phyloP scores from a whole-genome alignment of 257 asterid species.

The Solanum rostratum region DNA sequence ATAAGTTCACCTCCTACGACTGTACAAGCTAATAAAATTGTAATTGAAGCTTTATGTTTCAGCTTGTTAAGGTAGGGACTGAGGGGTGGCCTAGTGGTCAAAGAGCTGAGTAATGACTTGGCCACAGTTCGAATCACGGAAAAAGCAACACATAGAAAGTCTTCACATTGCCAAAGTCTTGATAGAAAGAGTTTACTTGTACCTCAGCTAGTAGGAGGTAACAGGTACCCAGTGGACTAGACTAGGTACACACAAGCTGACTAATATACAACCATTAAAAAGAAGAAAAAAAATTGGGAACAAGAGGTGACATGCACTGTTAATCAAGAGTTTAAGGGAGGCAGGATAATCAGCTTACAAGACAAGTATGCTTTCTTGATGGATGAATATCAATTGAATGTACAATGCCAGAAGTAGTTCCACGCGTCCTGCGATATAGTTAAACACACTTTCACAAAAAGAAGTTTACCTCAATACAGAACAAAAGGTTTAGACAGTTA shows the following conservation, averaged over 20 bases:
- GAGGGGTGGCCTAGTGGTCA: not conserved
- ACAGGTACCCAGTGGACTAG: not conserved
- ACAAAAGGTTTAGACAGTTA: not conserved
- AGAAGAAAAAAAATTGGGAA: not conserved
- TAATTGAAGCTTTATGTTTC: not conserved
- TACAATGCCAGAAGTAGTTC: slow-evolving; percentile 55
- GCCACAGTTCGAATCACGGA: not conserved
- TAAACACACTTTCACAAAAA: not conserved
- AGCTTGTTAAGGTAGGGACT: not conserved
- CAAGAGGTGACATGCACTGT: not conserved
- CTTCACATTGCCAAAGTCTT: not conserved
- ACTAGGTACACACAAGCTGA: not conserved
- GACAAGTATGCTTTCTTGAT: slow-evolving; percentile 84
- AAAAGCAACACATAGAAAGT: not conserved
- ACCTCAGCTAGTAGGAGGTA: not conserved
- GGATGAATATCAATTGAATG: slow-evolving; percentile 85
- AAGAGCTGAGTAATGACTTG: not conserved
- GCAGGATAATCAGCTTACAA: slow-evolving; percentile 39
- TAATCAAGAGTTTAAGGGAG: not conserved
- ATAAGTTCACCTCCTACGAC: not conserved
- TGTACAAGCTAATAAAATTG: not conserved
- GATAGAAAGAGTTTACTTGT: not conserved
- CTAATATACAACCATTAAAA: not conserved
- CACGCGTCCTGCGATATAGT: slow-evolving; percentile 34
- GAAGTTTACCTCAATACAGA: not conserved